Evolutionary conservation across 2,329 filamentous ascomycete species (phyloP), one percentile per base, ranked within the genome.

Genomic region (Aspergillus chevalieri): DNA sequence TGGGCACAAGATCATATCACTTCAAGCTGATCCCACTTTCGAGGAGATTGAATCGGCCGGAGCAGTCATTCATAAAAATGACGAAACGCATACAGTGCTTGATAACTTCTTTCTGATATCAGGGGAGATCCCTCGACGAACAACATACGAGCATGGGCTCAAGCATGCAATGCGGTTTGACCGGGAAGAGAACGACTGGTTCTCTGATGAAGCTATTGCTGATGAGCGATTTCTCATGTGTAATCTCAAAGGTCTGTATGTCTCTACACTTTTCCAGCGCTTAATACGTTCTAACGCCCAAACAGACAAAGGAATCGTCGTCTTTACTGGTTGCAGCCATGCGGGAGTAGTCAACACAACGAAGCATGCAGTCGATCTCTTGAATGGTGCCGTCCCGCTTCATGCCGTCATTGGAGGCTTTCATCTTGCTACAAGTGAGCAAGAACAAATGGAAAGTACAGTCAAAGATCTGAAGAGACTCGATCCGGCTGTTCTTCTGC

Each of bases 321-420:
- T 81, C 17, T 78, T 81, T 57, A 79, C 78, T 0, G 78, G 78
- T 9, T 81, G 78, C 63, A 78, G 74, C 54, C 78, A 81, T 49
- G 76, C 78, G 0, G 78, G 78, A 0, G 74, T 81, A 6, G 73
- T 81, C 47, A 81, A 81, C 55, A 70, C 74, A 2, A 65, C 71
- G 1, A 70, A 67, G 38, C 72, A 79, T 56, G 76, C 77, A 0
- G 38, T 75, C 0, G 63, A 73, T 1, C 63, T 76, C 2, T 55
- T 66, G 1, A 65, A 63, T 1, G 60, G 61, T 3, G 57, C 62
- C 1, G 58, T 65, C 3, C 74, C 74, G 1, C 61, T 81, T 2
- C 71, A 79, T 55, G 76, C 75, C 2, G 68, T 80, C 2, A 65
- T 80, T 0, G 78, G 78, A 2, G 78, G 78, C 0, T 81, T 76